Evolutionary conservation across 495 filamentous ascomycete species (phyloP), one percentile per base, ranked within the genome.

Genomic region (Daldinia decipiens): DNA sequence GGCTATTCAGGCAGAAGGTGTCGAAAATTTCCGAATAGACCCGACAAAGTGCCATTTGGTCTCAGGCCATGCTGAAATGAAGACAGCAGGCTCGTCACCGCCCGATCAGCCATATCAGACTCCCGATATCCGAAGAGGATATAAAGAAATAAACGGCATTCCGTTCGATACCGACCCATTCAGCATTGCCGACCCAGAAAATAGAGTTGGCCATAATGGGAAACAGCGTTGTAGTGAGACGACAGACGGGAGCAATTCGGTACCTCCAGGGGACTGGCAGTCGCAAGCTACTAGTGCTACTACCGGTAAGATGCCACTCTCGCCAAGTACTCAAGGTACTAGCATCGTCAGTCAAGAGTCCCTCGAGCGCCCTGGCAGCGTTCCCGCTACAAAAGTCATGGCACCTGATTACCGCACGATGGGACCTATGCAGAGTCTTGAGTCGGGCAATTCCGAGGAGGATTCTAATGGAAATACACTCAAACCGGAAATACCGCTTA

Each of bases 301-400:
- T 15, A 86, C 84, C 8, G 80, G 81, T 36, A 85, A 85, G 76
- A 84, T 86, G 83, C 84, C 86, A 26, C 74, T 86, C n/a, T 87
- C 84, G 29, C 86, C 86, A 7, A 86, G 83, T 66, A 87, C 86
- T 5, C 82, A 87, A 74, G 86, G 86, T 13, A 87, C 86, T 12
- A 87, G 85, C 76, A 85, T 87, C 36, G 80, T 82, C 45, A 87
- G 86, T 70, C 76, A 78, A 47, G 83, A 85, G 32, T 85, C 83
- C 5, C 53, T 80, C 34, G 82, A 85, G 47, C 79, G 79, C 4
- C 77, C 80, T 5, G 76, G 72, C 39, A 80, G 79, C 56, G 73
- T 80, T 11, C 81, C 81, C 2, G 78, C 76, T 29, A 78, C 80
- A 2, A 79, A 72, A 55, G 68, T 83, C 21, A 79, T 76, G 9